Percentiles rank a stretch among this genome's conserved stretches.
Evolutionary conservation across 345 rosid genomes (phyloP).

Genomic region (Psidium guajava): DNA sequence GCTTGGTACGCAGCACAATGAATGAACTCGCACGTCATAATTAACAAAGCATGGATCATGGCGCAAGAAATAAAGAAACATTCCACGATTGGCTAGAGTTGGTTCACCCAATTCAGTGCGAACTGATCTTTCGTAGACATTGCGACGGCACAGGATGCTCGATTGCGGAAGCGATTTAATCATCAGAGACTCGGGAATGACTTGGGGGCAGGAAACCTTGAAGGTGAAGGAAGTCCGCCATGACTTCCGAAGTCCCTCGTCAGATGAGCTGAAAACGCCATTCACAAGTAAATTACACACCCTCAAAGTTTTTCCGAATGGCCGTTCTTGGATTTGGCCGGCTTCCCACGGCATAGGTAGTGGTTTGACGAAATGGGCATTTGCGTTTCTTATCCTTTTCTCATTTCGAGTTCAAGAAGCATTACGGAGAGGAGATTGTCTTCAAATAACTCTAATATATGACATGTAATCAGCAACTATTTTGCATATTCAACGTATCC

Average conservation of each 20-base stretch:
- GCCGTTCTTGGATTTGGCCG: no score
- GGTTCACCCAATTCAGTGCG: background rate
- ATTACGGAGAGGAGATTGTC: no score
- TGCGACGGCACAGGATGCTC: background rate
- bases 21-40: background rate
- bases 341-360: no score
- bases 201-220: background rate
- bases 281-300: no score
- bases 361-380: no score
- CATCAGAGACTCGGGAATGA: background rate
- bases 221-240: background rate
- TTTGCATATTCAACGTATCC: no score
- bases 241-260: background rate
- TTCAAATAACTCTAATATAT: no score
- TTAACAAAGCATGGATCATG: background rate
- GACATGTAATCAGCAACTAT: no score
- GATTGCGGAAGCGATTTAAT: background rate
- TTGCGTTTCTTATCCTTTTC: no score
- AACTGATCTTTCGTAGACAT: background rate
- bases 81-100: background rate
- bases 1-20: background rate
- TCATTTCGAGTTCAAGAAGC: no score
- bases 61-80: background rate
- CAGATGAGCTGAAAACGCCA: background rate
- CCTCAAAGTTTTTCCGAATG: no score